Conservation (phyloP, 1,284 basidiomycete genomes). For the Agroathelia rolfsii region DNA sequence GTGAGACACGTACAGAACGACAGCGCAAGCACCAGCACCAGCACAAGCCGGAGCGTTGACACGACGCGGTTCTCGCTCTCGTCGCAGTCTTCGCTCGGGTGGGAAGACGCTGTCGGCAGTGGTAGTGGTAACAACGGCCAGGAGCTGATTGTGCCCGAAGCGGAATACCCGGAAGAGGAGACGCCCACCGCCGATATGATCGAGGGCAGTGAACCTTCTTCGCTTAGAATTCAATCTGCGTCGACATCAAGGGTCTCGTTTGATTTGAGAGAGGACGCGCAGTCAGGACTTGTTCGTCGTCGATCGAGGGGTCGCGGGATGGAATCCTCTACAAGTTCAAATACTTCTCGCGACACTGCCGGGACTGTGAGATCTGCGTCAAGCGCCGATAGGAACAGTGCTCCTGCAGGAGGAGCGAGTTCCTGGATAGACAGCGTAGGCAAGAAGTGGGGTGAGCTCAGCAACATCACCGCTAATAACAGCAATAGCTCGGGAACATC, state of each 20-base stretch:
- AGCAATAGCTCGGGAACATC: too few species aligned
- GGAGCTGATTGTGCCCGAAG: conserved; percentile 32
- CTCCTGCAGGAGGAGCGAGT: too few species aligned
- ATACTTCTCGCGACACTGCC: conserved; percentile 22
- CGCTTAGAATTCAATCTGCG: too few species aligned
- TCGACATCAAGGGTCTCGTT: too few species aligned
- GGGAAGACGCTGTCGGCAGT: conserved; percentile 16
- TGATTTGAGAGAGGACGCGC: too few species aligned
- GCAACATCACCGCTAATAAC: too few species aligned
- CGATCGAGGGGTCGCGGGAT: too few species aligned
- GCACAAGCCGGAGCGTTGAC: conserved; percentile 14
- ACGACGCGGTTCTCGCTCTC: conserved; percentile 34
- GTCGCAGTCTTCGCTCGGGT: conserved; percentile 25
- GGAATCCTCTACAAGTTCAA: too few species aligned
- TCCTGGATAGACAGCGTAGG: conserved; percentile 47
- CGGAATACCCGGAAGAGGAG: too few species aligned
- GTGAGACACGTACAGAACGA: too few species aligned
- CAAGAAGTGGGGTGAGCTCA: conserved; percentile 52
- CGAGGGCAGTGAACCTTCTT: too few species aligned
- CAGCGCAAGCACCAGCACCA: conserved; percentile 9
- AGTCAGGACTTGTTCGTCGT: too few species aligned
- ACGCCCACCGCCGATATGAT: conserved; percentile 34
- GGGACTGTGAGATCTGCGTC: conserved; percentile 17
- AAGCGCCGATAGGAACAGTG: conserved; percentile 1
- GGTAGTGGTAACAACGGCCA: conserved; percentile 14